Base-by-base conservation (phyloP, 768 basidiomycete genomes). In the Leccinum obscurum region DNA sequence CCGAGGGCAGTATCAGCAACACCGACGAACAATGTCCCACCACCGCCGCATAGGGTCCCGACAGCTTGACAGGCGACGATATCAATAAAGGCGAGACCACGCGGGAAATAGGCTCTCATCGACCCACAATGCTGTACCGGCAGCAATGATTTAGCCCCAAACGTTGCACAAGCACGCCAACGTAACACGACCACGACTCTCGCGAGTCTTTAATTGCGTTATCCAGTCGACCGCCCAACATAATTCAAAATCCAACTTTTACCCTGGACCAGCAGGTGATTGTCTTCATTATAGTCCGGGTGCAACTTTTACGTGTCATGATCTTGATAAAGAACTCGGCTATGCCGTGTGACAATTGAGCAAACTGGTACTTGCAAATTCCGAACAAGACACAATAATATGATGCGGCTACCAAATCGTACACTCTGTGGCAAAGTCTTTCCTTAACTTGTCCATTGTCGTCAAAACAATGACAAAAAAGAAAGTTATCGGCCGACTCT, bases 221-320 rank as follows among this genome's bases (percentile, higher is more conserved):
- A 32, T 32, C 32, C 32, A 32, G 32, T 32, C 10, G 3, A 46
- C 64, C 51, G 28, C 50, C n/a, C 32, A 32, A 9, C 41, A 44
- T 5, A 44, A 44, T 44, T 44, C 20, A 44, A 41, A 22, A 35
- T 4, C 35, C 57, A 55, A 41, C 32, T 34, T 34, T 41, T 53
- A 32, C 11, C 52, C 52, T 54, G 22, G 9, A 55, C 49, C 54
- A 54, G 17, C 7, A 58, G 50, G 41, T 4, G 17, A 39, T 32
- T 57, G 41, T 34, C 15, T 52, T 55, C 46, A 55, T 59, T 30
- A 58, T 55, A 28, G 51, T 32, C 41, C 34, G 54, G 65, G 54
- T 57, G 53, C 41, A 46, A 50, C 26, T 62, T 71, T 70, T 70
- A 70, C 69, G 69, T 70, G 51, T 62, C 58, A 26, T 54, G 32